Percentiles rank a stretch among this genome's conserved stretches.
Conservation (phyloP, 495 filamentous ascomycete genomes). For the Filosporella fistucella region DNA sequence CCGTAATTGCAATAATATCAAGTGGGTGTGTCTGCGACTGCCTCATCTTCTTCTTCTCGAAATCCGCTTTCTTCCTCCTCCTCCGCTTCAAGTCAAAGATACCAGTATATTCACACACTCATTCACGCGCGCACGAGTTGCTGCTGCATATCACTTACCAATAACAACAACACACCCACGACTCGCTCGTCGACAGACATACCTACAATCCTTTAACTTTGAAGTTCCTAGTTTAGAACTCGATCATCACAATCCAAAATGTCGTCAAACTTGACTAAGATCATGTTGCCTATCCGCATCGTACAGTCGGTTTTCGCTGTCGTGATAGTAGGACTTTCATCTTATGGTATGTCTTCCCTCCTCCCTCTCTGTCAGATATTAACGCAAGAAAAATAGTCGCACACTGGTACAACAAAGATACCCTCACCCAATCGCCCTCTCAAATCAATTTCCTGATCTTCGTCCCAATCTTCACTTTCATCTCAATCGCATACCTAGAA, state of each 20-base stretch:
- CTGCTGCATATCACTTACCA: conserved; percentile 3
- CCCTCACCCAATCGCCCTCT: conserved; percentile 40
- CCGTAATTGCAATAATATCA: conserved; percentile 20
- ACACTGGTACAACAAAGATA: conserved; percentile 46
- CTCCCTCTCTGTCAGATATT: background rate
- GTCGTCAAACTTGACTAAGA: too few relatives aligned
- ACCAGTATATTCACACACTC: conserved; percentile 18
- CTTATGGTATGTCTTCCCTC: conserved; percentile 53
- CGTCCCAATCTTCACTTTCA: conserved; percentile 55
- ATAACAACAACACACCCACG: conserved; percentile 1
- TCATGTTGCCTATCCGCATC: conserved; percentile 23
- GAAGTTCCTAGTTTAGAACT: background rate
- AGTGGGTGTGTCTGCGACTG: conserved; percentile 11
- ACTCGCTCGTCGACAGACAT: too few relatives aligned
- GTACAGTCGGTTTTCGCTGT: conserved; percentile 60
- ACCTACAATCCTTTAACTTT: too few relatives aligned
- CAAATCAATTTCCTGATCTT: conserved; percentile 73
- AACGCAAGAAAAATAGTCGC: conserved; percentile 30
- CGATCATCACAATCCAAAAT: conserved; percentile 14
- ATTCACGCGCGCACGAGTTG: conserved; percentile 22
- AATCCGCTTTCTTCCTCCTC: background rate
- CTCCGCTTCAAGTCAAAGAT: background rate
- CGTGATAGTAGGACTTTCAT: conserved; percentile 62
- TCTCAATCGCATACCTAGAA: conserved; percentile 64
- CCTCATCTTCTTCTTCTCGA: conserved; percentile 2